Base-by-base conservation (phyloP, 2,329 filamentous ascomycete species). In the Xylaria sp. region DNA sequence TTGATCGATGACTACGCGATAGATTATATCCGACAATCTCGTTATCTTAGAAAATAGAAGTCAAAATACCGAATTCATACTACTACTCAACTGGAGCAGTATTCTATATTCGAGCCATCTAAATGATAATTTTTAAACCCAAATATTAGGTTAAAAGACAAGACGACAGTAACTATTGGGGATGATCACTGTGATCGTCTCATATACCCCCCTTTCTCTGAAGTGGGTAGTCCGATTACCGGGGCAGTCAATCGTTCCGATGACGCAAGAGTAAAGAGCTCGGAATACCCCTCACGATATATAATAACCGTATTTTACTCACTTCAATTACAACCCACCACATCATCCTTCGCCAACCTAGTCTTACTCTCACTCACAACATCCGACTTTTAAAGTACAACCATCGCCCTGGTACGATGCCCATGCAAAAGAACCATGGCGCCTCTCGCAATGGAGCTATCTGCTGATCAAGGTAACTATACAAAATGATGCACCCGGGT, bases 401-500 rank as follows among this genome's bases (percentile, higher is more conserved):
- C 30, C n/a, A 57, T 45, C 53, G n/a, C 36, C 42, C 56, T 56
- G 62, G 66, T 68, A 68, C 62, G 66, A 61, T 24, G 34, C 66
- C 62, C 62, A 48, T 42, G 57, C 51, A 65, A 65, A 61, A 48
- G 62, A 65, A 59, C 19, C 54, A 68, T 62, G 62, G 62, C 58
- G 62, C 53, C 62, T 65, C 62, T 68, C 66, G 66, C 62, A 62
- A 54, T 45, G 66, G 66, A 59, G 17, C 34, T 68, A 62, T 68
- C 66, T 51, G 30, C 24, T 42, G 66, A 68, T 68, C 66, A 68
- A 65, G 66, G 66, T 68, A 65, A 68, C 66, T 68, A 68, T 68
- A 39, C n/a, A 58, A 65, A 65, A 65, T n/a, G 57, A 65, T 68
- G 66, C 66, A 68, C 53, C 66, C 62, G 66, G 66, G 66, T 68